phyloP scores from a whole-genome alignment of 176 grass and related monocot genomes.

The Aegilops longissima region DNA sequence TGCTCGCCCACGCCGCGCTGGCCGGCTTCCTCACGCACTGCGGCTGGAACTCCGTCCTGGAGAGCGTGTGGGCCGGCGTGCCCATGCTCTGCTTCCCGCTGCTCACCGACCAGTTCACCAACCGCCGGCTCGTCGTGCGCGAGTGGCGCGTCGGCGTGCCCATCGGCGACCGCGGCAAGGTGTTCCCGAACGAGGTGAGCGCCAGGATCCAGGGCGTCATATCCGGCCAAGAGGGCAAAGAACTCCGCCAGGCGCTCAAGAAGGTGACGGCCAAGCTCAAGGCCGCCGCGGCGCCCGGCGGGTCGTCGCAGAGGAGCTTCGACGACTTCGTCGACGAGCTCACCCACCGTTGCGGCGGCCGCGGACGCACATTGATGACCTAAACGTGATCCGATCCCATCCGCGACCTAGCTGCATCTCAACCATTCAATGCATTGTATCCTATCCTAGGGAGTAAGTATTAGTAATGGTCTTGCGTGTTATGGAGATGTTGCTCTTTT shows the following conservation, averaged over 20 bases:
- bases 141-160: background rate
- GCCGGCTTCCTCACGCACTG: conserved; percentile 85
- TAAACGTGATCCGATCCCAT: background rate
- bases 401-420: too few relatives aligned
- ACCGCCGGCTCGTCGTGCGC: conserved; percentile 42
- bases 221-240: conserved; percentile 29
- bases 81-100: conserved; percentile 81
- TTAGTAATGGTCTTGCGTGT: background rate
- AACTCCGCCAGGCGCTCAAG: conserved; percentile 29
- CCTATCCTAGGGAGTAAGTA: background rate
- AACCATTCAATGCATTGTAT: background rate
- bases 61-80: conserved; percentile 64
- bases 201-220: conserved; percentile 41
- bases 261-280: conserved; percentile 32
- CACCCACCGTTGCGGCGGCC: conserved; percentile 14
- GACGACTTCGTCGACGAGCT: conserved; percentile 59
- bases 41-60: conserved; percentile 83
- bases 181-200: conserved; percentile 38
- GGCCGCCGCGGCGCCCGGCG: conserved; percentile 30
- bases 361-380: too few relatives aligned
- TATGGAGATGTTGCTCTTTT: too few relatives aligned
- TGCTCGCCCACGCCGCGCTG: conserved; percentile 50
- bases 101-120: conserved; percentile 70
- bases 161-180: conserved; percentile 44
- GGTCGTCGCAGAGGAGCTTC: conserved; percentile 66